Percentiles rank a stretch among this genome's conserved stretches.
Conservation (phyloP, 352 stramenopile genomes). For the Sclerospora graminicola region DNA sequence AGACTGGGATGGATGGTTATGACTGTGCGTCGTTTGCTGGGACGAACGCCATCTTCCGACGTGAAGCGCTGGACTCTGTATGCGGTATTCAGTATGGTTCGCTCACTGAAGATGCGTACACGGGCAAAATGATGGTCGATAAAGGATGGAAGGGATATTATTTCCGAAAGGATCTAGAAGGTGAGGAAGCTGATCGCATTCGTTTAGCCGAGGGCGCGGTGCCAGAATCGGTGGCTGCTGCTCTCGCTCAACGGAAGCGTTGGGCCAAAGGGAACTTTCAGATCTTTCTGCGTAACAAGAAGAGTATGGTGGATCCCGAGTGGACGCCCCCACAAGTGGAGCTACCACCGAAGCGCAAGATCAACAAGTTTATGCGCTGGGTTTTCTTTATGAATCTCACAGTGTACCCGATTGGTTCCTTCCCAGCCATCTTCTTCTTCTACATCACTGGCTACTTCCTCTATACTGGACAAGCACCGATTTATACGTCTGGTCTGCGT, state of each 20-base stretch:
- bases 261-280: constrained; percentile 85
- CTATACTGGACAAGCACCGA: constrained; percentile 66
- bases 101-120: constrained; percentile 83
- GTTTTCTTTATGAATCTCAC: constrained; percentile 78
- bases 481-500: constrained; percentile 64
- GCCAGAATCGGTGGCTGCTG: constrained; percentile 57
- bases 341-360: constrained; percentile 48
- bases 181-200: constrained; percentile 66
- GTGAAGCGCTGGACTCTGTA: constrained; percentile 79
- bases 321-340: constrained; percentile 64
- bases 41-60: constrained; percentile 77
- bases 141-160: constrained; percentile 82
- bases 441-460: constrained; percentile 83
- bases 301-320: constrained; percentile 64
- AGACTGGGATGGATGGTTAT: constrained; percentile 76
- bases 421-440: constrained; percentile 73
- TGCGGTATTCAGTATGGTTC: constrained; percentile 79
- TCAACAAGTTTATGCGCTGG: constrained; percentile 61
- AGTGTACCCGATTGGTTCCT: constrained; percentile 69
- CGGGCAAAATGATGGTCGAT: constrained; percentile 54
- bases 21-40: constrained; percentile 73
- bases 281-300: constrained; percentile 78
- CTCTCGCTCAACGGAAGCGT: constrained; percentile 66
- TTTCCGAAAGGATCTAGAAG: constrained; percentile 84
- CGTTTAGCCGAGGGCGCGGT: constrained; percentile 70